phyloP scores from a whole-genome alignment of 805 yeast genomes.

The Candida ponderosae region DNA sequence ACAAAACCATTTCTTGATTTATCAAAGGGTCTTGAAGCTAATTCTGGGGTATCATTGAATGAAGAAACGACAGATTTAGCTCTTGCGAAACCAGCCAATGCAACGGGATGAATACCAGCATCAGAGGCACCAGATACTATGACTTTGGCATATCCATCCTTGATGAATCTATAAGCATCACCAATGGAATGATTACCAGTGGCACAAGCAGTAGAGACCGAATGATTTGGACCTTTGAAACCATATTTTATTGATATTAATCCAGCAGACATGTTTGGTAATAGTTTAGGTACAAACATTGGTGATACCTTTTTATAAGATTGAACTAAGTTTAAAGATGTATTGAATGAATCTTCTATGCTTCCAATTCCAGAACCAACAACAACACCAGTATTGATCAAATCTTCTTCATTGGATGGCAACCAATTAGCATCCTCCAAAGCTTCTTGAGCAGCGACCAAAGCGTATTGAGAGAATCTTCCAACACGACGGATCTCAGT shows the following conservation, averaged over 20 bases:
- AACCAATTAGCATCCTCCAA: constrained; percentile 54
- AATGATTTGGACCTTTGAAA: constrained; percentile 77
- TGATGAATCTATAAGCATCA: constrained; percentile 79
- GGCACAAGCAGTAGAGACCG: constrained; percentile 93
- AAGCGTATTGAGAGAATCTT: constrained; percentile 66
- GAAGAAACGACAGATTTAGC: constrained; percentile 71
- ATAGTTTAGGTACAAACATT: constrained; percentile 71
- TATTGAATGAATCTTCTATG: constrained; percentile 62
- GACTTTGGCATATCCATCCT: constrained; percentile 72
- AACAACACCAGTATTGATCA: constrained; percentile 56
- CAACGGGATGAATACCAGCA: constrained; percentile 75
- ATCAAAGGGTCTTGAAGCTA: constrained; percentile 88
- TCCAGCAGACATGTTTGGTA: constrained; percentile 94
- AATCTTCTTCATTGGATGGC: constrained; percentile 28
- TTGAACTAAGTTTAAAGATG: constrained; percentile 40
- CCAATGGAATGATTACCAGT: constrained; percentile 93
- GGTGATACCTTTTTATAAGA: constrained; percentile 72
- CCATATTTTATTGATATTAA: constrained; percentile 74
- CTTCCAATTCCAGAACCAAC: constrained; percentile 94
- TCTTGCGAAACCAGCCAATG: constrained; percentile 86
- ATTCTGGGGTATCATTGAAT: constrained; percentile 51
- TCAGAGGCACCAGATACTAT: constrained; percentile 96
- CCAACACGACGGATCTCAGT: constrained; percentile 50
- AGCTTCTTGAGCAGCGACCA: constrained; percentile 75
- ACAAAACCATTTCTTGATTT: constrained; percentile 76